Evolutionary conservation across 2,329 filamentous ascomycete species (phyloP), one percentile per base, ranked within the genome.

Genomic region (Aaosphaeria pasadenensis): DNA sequence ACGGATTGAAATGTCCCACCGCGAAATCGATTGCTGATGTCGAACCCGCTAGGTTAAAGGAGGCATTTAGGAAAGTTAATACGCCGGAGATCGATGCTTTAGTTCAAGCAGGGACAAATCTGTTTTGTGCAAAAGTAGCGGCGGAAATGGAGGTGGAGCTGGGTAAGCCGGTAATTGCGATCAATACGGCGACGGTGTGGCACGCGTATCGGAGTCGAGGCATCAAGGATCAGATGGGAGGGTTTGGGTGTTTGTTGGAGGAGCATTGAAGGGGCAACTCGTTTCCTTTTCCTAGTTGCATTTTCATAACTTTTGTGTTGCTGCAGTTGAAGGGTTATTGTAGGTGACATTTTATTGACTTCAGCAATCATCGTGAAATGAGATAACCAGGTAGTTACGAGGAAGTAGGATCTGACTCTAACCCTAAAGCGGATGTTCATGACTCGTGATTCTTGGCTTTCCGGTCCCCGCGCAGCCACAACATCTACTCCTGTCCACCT

Each of bases 1-100:
- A 64, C 41, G 64, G 65, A 4, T 48, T 68, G 33, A 64, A 62
- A 33, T 66, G 65, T 50, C 44, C 44, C 11, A 50, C 49, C 31
- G 53, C 51, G 6, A 56, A 56, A 46, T 32, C 51, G 2, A 53
- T 51, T 13, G 53, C 53, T 17, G 46, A 56, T 30, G 51, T 55
- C n/a, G 38, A 39, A 43, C 48, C 50, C 2, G 48, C 51, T 32
- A 50, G 17, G 45, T 46, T 53, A 11, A 53, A 49, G 42, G 47
- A 51, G 17, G 53, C 51, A 11, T 54, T 56, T 39, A 40, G 53
- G 38, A 51, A 50, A 46, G 52, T 57, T 7, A 39, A 59, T 39
- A 49, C 48, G 6, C 48, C 50, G 5, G 50, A 55, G 30, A 52
- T 54, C 5, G 53, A 59, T 11, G 51, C 50, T 11, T 45, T 54